These are phyloP conservation scores for Aspergillus kassunensis DNA, from an alignment of 495 filamentous ascomycete species.

Conservation along the genomic window DNA sequence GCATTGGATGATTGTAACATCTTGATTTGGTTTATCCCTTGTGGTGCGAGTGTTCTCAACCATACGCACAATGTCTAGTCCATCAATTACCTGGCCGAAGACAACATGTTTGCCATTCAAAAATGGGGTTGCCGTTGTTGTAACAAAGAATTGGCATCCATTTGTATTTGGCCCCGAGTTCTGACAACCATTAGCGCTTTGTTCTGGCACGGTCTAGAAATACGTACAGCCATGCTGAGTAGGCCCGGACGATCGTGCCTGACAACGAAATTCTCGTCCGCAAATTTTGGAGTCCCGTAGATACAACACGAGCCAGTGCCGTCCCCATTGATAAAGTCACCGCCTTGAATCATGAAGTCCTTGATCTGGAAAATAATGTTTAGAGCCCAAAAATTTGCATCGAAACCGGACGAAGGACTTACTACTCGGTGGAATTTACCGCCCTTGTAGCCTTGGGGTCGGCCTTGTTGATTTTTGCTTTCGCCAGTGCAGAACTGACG, in stretches of 20 bases:
- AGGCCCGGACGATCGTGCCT: conserved; percentile 77
- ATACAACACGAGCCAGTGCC: conserved; percentile 86
- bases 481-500: conserved; percentile 96
- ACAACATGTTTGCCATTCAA: conserved; percentile 95
- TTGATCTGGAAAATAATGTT: conserved; percentile 62
- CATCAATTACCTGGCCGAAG: conserved; percentile 85
- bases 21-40: conserved; percentile 76
- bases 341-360: conserved; percentile 96
- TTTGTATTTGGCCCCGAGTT: conserved; percentile 94
- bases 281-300: conserved; percentile 78
- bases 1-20: conserved; percentile 81
- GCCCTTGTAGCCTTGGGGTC: conserved; percentile 89
- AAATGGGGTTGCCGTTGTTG: conserved; percentile 77
- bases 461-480: conserved; percentile 72
- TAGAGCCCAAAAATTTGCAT: background rate
- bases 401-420: conserved; percentile 33
- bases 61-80: conserved; percentile 85
- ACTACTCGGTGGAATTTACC: conserved; percentile 93
- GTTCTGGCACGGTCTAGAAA: background rate
- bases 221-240: conserved; percentile 86
- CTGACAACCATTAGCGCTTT: conserved; percentile 32
- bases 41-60: conserved; percentile 83
- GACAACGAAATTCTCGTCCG: conserved; percentile 83
- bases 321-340: conserved; percentile 93
- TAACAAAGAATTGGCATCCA: conserved; percentile 97